A percentile compares a stretch with the other conserved stretches of the same genome.
These are phyloP conservation scores for Striga hermonthica DNA, from an alignment of 305 asterid genomes.

Conservation along the genomic window DNA sequence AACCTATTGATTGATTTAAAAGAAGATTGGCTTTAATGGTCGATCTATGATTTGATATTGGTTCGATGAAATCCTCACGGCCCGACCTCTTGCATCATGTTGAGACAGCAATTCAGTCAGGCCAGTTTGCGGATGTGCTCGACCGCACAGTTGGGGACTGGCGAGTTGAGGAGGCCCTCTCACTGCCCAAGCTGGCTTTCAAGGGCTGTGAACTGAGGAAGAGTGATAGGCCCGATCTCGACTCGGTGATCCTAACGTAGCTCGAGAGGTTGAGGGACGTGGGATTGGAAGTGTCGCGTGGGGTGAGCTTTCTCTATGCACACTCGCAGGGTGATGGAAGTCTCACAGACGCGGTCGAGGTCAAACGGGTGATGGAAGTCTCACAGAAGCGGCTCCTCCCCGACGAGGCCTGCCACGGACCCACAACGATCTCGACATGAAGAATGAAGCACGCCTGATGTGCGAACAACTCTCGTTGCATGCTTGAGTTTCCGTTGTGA, in stretches of 20 bases:
- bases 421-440: no score
- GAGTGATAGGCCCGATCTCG: conserved; percentile 78
- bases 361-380: no score
- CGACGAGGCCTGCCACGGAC: no score
- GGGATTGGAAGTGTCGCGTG: conserved; percentile 32
- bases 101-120: conserved; percentile 56
- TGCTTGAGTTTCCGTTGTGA: no score
- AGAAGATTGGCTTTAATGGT: conserved; percentile 8
- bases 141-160: conserved; percentile 62
- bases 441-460: no score
- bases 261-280: conserved; percentile 54
- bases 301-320: conserved; percentile 28
- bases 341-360: no score
- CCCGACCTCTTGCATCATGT: conserved; percentile 53
- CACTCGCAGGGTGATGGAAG: conserved; percentile 32
- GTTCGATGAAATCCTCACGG: conserved; percentile 53
- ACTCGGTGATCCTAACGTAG: conserved; percentile 60
- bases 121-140: conserved; percentile 45
- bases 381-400: no score
- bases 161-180: conserved; percentile 66
- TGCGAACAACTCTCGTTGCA: no score
- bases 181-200: conserved; percentile 58
- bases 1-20: conserved; percentile 19
- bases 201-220: conserved; percentile 74
- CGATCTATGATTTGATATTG: conserved; percentile 24